Evolutionary conservation across 169 alveolate species (phyloP), one percentile per base, ranked within the genome.

Genomic region (Eimeria praecox): DNA sequence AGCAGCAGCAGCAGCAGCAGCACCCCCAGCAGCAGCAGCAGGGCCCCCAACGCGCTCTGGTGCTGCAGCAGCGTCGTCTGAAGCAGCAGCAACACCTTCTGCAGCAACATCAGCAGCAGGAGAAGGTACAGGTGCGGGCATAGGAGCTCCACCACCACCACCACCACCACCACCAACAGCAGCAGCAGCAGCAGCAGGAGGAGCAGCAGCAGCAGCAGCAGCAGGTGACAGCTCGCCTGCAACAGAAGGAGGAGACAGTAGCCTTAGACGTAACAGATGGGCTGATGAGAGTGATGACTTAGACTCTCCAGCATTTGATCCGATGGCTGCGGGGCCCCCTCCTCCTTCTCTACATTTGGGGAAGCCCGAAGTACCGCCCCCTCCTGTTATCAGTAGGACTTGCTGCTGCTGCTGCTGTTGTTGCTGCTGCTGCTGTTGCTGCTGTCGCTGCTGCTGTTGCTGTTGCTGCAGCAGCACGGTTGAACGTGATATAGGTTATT

Each of bases 231-330:
- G 33, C 10, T 49, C 56, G 5, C 56, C 64, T 64, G 59, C 27
- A 12, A 42, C 83, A 0, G 71, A 49, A 16, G 62, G 77, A 12
- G 78, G 86, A 83, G 92, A 56, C 59, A 18, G 77, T 3, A 59
- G 73, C 44, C 59, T n/a, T 4, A 38, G 90, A 42, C 56, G 80
- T n/a, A 82, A 90, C 49, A 44, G 95, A 46, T 90, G 95, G 95
- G 95, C 95, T 4, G 95, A 90, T 42, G 95, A 90, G 54, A 90
- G 95, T 46, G 95, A 90, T 54, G 95, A 90, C 44, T 62, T 90
- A 22, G 95, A 90, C 90, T 90, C 95, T 16, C 95, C 95, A n/a
- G 56, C 95, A 44, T 90, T 90, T 44, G 95, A 90, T 64, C 95
- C 95, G 49, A 49, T 90, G 90, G 80, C 95, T 16, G 22, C 82